Evolutionary conservation across 768 basidiomycete genomes (phyloP).

Genomic region (Panaeolus cyanescens): DNA sequence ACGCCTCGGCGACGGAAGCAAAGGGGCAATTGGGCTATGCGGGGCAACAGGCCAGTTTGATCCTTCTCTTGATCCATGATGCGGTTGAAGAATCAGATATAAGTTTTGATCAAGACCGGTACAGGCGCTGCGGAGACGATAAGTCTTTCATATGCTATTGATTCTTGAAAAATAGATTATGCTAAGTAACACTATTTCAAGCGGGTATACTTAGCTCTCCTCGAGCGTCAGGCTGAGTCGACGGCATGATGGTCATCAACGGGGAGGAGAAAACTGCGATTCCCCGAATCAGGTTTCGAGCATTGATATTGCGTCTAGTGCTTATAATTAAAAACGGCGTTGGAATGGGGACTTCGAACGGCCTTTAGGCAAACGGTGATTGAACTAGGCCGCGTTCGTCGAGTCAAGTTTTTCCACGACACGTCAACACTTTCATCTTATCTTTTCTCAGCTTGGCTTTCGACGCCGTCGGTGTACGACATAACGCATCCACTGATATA

Average conservation of each 20-base stretch:
- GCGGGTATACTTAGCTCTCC: not conserved
- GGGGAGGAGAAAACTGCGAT: not conserved
- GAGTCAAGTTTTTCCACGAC: not conserved
- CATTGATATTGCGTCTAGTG: not conserved
- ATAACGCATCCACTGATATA: not conserved
- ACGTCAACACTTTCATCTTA: not conserved
- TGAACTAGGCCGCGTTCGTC: not conserved
- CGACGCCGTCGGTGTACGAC: not conserved
- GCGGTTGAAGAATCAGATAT: not conserved
- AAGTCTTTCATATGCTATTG: too few relatives aligned
- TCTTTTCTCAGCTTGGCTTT: not conserved
- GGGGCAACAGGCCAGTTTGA: not conserved
- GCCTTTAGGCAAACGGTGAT: not conserved
- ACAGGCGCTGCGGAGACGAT: conserved; percentile 1
- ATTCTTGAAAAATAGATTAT: not conserved
- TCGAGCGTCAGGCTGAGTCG: not conserved
- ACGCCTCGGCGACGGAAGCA: not conserved
- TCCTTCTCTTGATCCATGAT: not conserved
- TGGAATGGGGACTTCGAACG: not conserved
- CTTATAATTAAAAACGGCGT: not conserved
- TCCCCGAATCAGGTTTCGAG: not conserved
- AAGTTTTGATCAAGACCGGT: not conserved
- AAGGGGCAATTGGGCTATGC: not conserved
- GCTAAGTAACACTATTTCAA: too few relatives aligned
- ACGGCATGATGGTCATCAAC: not conserved